Percentiles rank a stretch among this genome's conserved stretches.
Evolutionary conservation across 208 protist genomes (phyloP).

Genomic region (Crithidia brevicula): DNA sequence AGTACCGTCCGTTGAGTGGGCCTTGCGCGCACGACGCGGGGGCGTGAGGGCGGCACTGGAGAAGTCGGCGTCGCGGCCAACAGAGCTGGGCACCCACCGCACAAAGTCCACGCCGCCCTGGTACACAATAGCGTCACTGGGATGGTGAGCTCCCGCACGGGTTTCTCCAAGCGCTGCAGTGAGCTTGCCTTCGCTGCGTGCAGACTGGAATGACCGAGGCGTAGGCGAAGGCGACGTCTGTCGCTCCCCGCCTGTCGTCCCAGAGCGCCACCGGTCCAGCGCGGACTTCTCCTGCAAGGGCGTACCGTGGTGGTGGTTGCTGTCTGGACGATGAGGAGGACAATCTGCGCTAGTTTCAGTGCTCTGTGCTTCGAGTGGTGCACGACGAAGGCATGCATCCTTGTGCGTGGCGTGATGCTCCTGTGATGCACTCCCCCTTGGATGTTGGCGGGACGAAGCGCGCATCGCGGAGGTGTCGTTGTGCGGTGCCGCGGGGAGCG

Average conservation of each 20-base stretch:
- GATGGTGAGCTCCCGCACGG: neutral
- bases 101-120: slow-evolving; percentile 27
- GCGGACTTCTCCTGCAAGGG: neutral
- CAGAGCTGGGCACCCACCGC: slow-evolving; percentile 19
- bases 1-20: too few relatives aligned
- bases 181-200: too few relatives aligned
- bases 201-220: neutral
- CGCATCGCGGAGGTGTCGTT: neutral
- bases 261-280: slow-evolving; percentile 14
- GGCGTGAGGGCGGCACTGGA: neutral
- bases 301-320: neutral
- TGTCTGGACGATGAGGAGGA: too few relatives aligned
- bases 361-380: neutral
- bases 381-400: too few relatives aligned
- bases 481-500: slow-evolving; percentile 21
- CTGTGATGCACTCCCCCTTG: neutral
- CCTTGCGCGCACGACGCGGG: neutral
- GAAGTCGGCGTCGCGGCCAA: slow-evolving; percentile 1
- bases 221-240: neutral
- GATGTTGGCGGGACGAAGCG: neutral
- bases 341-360: neutral
- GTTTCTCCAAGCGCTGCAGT: too few relatives aligned
- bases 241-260: neutral
- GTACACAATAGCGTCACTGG: neutral
- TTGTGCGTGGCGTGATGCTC: neutral